Percentiles rank a stretch among this genome's conserved stretches.
phyloP scores from a whole-genome alignment of 2,329 filamentous ascomycete species.

The Calycina herbarum region DNA sequence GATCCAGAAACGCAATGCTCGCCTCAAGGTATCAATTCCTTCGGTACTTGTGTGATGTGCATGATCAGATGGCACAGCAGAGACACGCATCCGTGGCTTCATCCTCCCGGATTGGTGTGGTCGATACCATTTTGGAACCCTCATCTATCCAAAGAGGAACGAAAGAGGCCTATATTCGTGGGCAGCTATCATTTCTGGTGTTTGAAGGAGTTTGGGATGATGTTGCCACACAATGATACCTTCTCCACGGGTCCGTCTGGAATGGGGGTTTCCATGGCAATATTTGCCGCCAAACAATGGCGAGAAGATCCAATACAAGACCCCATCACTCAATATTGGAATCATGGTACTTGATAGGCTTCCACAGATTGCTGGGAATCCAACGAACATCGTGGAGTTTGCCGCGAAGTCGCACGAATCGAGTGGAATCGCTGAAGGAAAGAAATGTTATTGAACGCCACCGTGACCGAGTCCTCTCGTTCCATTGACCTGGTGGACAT shows the following conservation, averaged over 20 bases:
- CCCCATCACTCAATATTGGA: neutral
- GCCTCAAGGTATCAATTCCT: neutral
- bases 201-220: neutral
- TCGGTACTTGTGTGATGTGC: neutral
- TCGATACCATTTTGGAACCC: neutral
- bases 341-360: neutral
- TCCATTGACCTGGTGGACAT: no score
- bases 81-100: neutral
- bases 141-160: neutral
- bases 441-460: neutral
- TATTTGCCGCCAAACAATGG: neutral
- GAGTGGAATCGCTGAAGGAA: neutral
- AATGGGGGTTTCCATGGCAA: neutral
- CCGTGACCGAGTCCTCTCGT: neutral
- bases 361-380: neutral
- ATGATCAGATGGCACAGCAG: neutral
- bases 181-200: neutral
- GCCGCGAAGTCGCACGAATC: neutral
- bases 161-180: neutral
- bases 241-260: neutral
- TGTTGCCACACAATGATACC: neutral
- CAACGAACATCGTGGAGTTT: neutral
- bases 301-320: neutral
- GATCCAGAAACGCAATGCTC: neutral
- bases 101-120: neutral